phyloP scores from a whole-genome alignment of 1,284 basidiomycete species.

The Leccinum pallidistipes region DNA sequence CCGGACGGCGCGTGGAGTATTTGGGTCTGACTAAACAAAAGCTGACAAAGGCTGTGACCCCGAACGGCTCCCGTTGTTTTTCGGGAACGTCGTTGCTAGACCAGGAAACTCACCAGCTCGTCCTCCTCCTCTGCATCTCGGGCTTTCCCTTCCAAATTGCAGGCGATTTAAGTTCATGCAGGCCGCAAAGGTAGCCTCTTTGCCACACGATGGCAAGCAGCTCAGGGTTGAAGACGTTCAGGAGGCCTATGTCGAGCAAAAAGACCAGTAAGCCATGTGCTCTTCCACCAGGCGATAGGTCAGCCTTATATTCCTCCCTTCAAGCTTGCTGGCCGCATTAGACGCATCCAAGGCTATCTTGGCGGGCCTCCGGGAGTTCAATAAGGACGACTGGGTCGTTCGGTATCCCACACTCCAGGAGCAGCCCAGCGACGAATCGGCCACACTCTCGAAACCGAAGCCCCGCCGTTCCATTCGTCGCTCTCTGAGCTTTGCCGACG shows the following conservation, averaged over 20 bases:
- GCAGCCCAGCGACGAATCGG: constrained; percentile 21
- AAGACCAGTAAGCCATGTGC: constrained; percentile 55
- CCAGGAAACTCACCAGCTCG: constrained; percentile 5
- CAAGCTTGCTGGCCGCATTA: constrained; percentile 74
- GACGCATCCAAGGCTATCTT: constrained; percentile 72
- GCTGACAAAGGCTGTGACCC: constrained; percentile 16
- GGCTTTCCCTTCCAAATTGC: constrained; percentile 1
- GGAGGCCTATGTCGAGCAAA: constrained; percentile 70
- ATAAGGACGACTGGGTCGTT: constrained; percentile 83
- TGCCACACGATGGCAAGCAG: constrained; percentile 37
- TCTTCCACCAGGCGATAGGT: neutral
- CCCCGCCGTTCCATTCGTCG: constrained; percentile 52
- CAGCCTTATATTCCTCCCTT: constrained; percentile 7
- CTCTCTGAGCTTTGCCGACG: constrained; percentile 81
- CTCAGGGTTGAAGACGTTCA: constrained; percentile 66
- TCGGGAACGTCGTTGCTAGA: neutral
- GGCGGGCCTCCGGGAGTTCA: constrained; percentile 76
- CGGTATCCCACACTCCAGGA: constrained; percentile 73
- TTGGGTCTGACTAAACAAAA: constrained; percentile 22
- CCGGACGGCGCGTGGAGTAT: neutral
- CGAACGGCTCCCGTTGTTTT: neutral
- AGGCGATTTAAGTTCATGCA: constrained; percentile 20
- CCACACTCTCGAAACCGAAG: constrained; percentile 29
- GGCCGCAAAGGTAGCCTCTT: constrained; percentile 9
- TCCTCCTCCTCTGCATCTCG: neutral